phyloP scores from a whole-genome alignment of 1,139 yeast species.

The Magnusiomyces fungicola region DNA sequence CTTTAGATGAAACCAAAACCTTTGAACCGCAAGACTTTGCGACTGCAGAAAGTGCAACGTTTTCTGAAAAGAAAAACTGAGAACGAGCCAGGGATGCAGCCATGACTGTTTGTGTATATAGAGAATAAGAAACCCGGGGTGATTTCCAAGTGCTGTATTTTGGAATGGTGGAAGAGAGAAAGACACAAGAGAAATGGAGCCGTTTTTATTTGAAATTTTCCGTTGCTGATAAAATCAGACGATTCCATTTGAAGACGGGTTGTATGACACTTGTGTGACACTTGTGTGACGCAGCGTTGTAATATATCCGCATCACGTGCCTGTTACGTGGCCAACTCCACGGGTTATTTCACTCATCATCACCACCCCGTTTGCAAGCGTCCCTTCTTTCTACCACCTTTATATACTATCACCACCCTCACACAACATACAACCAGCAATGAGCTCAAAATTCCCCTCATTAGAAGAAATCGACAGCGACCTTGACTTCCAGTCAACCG shows the following conservation, averaged over 20 bases:
- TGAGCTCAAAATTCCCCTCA: conserved; percentile 88
- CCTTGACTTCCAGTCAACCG: conserved; percentile 15
- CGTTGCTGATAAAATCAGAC: not conserved
- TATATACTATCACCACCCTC: conserved; percentile 6
- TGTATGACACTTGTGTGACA: not conserved
- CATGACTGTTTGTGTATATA: too few species aligned
- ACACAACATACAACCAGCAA: conserved; percentile 26
- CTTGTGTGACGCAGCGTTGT: conserved; percentile 1
- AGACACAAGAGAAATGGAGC: not conserved
- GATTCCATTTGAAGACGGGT: not conserved
- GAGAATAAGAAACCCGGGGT: too few species aligned
- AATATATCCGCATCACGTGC: not conserved
- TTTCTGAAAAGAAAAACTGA: conserved; percentile 31
- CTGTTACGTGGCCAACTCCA: not conserved
- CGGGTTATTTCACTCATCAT: not conserved
- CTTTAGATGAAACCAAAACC: conserved; percentile 12
- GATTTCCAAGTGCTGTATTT: too few species aligned
- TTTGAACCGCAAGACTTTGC: conserved; percentile 27
- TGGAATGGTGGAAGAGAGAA: not conserved
- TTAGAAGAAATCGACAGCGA: conserved; percentile 46
- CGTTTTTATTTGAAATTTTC: too few species aligned
- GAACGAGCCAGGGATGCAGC: conserved; percentile 28
- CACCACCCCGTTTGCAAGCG: not conserved
- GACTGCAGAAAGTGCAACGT: conserved; percentile 24
- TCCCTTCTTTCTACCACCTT: conserved; percentile 10